Evolutionary conservation across 225 moss, liverwort and hornwort genomes (phyloP).

Genomic region (Takakia lepidozioides): DNA sequence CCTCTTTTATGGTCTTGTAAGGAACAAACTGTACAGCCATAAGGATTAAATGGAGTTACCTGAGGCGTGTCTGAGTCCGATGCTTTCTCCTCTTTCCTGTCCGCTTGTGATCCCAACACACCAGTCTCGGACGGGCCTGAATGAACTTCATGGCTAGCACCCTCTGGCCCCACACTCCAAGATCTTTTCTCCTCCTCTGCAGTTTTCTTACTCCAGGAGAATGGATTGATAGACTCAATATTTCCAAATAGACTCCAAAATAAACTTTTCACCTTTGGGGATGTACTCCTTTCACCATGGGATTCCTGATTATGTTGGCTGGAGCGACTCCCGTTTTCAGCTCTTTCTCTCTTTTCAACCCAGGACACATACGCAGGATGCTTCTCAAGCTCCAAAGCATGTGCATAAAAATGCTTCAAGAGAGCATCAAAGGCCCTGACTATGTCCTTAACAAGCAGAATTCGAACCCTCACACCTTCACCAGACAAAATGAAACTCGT

Average conservation of each 20-base stretch:
- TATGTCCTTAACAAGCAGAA: constrained; percentile 65
- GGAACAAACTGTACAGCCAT: too few relatives aligned
- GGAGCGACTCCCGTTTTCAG: constrained; percentile 5
- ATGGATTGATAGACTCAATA: constrained; percentile 23
- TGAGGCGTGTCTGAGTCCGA: too few relatives aligned
- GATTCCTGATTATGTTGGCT: constrained; percentile 2
- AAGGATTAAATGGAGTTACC: too few relatives aligned
- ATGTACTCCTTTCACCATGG: constrained; percentile 7
- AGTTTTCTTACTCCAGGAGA: constrained; percentile 27
- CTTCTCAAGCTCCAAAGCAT: constrained; percentile 20
- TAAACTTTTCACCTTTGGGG: too few relatives aligned
- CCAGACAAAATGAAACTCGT: constrained; percentile 56
- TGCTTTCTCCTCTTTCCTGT: too few relatives aligned
- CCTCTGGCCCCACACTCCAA: constrained; percentile 14
- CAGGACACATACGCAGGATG: constrained; percentile 4
- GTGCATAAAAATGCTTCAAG: constrained; percentile 34
- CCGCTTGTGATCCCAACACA: too few relatives aligned
- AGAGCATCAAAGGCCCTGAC: constrained; percentile 44
- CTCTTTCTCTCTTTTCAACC: constrained; percentile 13
- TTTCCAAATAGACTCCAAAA: constrained; percentile 17
- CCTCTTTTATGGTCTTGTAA: too few relatives aligned
- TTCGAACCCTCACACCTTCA: constrained; percentile 56
- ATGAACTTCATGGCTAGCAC: constrained; percentile 14
- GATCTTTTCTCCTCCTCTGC: constrained; percentile 6
- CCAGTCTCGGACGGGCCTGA: constrained; percentile 12